These are phyloP conservation scores for Gnaphalium uliginosum DNA, from an alignment of 129 eudicot species.

Conservation along the genomic window DNA sequence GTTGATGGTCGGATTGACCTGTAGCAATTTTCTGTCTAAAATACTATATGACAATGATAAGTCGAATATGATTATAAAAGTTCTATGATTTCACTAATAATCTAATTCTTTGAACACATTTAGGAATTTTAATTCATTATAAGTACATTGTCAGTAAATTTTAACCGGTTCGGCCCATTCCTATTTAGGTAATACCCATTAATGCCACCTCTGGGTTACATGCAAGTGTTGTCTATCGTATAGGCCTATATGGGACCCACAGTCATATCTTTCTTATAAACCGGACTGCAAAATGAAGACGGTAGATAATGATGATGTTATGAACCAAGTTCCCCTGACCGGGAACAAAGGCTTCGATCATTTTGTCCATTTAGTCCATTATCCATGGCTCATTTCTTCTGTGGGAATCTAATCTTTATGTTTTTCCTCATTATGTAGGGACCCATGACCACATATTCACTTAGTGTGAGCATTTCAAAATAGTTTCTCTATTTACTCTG, in stretches of 20 bases:
- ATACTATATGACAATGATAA: background rate
- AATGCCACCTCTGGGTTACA: background rate
- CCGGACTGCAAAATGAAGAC: background rate
- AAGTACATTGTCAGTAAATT: background rate
- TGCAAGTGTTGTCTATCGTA: background rate
- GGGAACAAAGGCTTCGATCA: background rate
- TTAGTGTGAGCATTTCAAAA: background rate
- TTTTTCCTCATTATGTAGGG: background rate
- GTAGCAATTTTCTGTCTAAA: background rate
- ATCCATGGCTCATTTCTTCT: background rate
- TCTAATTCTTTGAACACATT: background rate
- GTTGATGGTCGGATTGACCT: background rate
- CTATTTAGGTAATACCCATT: too few species aligned
- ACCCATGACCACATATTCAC: background rate
- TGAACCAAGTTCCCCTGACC: background rate
- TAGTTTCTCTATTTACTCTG: background rate
- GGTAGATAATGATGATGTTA: background rate
- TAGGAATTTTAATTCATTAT: too few species aligned
- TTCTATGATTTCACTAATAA: background rate
- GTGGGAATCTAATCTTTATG: background rate
- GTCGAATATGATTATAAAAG: background rate
- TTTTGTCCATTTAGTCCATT: background rate
- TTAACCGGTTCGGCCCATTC: too few species aligned
- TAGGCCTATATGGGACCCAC: background rate
- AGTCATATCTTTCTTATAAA: background rate